Evolutionary conservation across 495 filamentous ascomycete genomes (phyloP), one percentile per base, ranked within the genome.

Genomic region (Aspergillus incahuasiensis): DNA sequence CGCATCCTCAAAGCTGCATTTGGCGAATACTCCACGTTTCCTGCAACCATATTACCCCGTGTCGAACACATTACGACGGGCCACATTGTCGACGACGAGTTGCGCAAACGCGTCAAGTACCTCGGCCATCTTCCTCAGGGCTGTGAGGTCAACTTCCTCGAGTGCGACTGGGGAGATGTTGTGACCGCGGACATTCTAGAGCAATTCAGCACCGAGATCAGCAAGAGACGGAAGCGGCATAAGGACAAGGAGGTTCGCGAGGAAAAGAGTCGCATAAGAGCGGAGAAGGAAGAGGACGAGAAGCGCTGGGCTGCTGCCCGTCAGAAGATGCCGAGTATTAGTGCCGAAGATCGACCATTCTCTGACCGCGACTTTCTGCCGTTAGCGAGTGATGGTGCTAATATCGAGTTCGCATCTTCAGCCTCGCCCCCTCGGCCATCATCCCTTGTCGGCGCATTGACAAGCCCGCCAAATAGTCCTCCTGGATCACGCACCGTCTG

Each of bases 81-180:
- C 19, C 91, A 97, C 62, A 86, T 90, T 18, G 83, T 98, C 24
- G 95, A 97, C 61, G 91, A 97, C 61, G 87, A 89, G 24, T 73
- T 97, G 32, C 83, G 94, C 38, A 90, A 88, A 69, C 82, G 90
- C 48, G 82, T 89, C 30, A 96, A 94, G 68, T 98, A 97, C 62
- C 79, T 98, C 1, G 85, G 86, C 6, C 94, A 98, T 67, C 80
- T 98, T 13, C 94, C 94, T 0, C 83, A 91, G 51, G 94, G 94
- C 2, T 97, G 92, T 69, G 89, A 96, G 57, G 90, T 97, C 39
- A 89, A 80, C 59, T 97, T 97, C 63, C 74, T 98, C 0, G 94
- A 97, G 69, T 98, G 94, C 62, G 91, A 98, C 67, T 98, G 94
- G 94, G 90, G 90, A 1, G 94, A 96, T 59, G 83, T 91, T 15